Evolutionary conservation across 441 rosid genomes (phyloP).

Genomic region (Croton laevigatus): DNA sequence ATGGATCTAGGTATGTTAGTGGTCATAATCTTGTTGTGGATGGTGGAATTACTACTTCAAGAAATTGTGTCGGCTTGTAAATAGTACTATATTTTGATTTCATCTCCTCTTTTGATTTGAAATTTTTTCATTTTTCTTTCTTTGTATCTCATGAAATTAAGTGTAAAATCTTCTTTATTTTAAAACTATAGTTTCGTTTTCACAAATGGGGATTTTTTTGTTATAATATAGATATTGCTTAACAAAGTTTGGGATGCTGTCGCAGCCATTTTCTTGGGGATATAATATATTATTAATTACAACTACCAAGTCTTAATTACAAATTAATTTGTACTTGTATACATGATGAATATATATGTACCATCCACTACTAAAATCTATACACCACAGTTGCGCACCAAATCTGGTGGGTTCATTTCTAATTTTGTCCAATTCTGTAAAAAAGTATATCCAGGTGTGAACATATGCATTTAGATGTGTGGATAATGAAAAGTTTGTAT

Average conservation of each 20-base stretch:
- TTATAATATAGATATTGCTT: background rate
- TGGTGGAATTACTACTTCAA: slow-evolving; percentile 75
- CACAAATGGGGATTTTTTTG: background rate
- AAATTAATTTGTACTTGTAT: too few species aligned
- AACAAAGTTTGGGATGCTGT: background rate
- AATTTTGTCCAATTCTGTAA: too few species aligned
- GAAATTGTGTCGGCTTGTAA: slow-evolving; percentile 76
- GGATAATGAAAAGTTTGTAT: too few species aligned
- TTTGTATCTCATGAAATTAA: background rate
- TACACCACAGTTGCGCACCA: too few species aligned
- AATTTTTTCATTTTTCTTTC: background rate
- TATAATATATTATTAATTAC: background rate
- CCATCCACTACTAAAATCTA: too few species aligned
- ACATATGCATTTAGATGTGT: too few species aligned
- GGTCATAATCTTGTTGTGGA: slow-evolving; percentile 96
- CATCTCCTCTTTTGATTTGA: background rate
- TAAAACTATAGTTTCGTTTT: background rate
- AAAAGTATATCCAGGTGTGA: too few species aligned
- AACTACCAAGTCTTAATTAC: too few species aligned
- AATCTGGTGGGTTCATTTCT: too few species aligned
- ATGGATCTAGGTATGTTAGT: slow-evolving; percentile 80
- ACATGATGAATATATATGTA: too few species aligned
- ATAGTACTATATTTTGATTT: background rate
- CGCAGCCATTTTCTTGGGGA: background rate
- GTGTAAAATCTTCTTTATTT: background rate